Evolutionary conservation across 371 early-diverging fungal species (phyloP).

Genomic region (Apophysomyces sp.): DNA sequence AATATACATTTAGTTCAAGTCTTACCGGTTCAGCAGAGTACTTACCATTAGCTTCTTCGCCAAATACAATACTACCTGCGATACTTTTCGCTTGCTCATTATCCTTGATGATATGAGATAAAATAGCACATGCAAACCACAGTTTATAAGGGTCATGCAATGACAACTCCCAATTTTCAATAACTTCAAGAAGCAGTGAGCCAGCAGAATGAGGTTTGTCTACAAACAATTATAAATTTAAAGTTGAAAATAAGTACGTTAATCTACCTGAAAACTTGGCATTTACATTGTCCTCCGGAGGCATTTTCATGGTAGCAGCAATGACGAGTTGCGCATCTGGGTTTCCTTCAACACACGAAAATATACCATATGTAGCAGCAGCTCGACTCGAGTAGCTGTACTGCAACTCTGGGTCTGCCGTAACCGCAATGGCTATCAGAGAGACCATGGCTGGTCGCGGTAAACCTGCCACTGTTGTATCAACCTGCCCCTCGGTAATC

Average conservation of each 20-base stretch:
- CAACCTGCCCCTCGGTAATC: conserved; percentile 25
- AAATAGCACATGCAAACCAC: conserved; percentile 87
- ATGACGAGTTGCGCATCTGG: conserved; percentile 84
- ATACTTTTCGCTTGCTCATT: conserved; percentile 76
- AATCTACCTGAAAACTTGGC: conserved; percentile 30
- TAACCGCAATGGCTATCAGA: conserved; percentile 61
- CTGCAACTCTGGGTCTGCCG: conserved; percentile 33
- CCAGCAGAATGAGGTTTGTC: conserved; percentile 84
- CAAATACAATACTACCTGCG: conserved; percentile 72
- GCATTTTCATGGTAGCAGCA: conserved; percentile 81
- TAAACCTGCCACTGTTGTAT: conserved; percentile 3
- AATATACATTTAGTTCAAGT: neutral
- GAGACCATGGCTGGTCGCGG: conserved; percentile 63
- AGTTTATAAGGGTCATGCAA: conserved; percentile 77
- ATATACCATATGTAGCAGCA: conserved; percentile 73
- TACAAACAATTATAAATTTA: neutral
- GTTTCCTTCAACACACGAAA: conserved; percentile 76
- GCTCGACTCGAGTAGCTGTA: conserved; percentile 68
- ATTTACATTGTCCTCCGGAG: conserved; percentile 68
- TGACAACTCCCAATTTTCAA: conserved; percentile 76
- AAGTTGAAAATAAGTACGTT: neutral
- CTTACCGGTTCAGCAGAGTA: neutral
- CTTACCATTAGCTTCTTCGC: conserved; percentile 64
- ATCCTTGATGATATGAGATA: conserved; percentile 74
- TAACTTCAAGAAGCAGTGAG: conserved; percentile 73